Base-by-base conservation (phyloP, 1,139 yeast genomes). In the Candida gigantensis region DNA sequence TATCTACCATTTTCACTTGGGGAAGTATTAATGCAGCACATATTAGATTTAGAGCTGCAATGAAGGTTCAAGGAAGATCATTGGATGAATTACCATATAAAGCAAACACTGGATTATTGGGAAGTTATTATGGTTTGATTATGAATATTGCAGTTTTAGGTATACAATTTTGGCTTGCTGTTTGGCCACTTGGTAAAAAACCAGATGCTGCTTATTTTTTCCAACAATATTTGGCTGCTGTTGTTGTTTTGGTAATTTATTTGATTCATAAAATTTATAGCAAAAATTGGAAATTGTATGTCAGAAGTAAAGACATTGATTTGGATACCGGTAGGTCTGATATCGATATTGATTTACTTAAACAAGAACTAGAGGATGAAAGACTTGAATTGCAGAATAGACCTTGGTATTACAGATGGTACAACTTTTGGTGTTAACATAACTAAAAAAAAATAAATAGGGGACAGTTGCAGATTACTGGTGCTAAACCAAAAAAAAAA, bases 1-100 rank as follows among this genome's bases (percentile, higher is more conserved):
- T 69, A 36, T 65, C 73, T 2, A 65, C 74, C 13, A 49, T 68
- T 29, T 68, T 68, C 49, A 64, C 72, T 6, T 69, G 74, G 74
- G 68, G 66, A 41, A 58, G 67, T 36, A 62, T 68, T 35, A 57
- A 66, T 16, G 57, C 59, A n/a, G 59, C 72, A 11, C 72, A 61
- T 42, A 48, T 66, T 23, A 51, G 74, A 40, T 68, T 65, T 47
- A 59, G 74, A 52, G 45, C 58, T 25, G 70, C 68, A 3, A 52
- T 64, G 49, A 36, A 34, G 17, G 56, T 39, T 6, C 53, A 57
- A 44, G 53, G 53, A 24, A 52, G 68, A 46, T 49, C 51, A 13
- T 50, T 62, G n/a, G 51, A 53, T 36, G 68, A 63, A 44, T 50
- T 65, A 36, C 48, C 55, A 6, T 65, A 52, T 44, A 57, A 57